Percentiles rank a stretch among this genome's conserved stretches.
Evolutionary conservation across 2,329 filamentous ascomycete species (phyloP).

Genomic region (Penicillium verrucosum): DNA sequence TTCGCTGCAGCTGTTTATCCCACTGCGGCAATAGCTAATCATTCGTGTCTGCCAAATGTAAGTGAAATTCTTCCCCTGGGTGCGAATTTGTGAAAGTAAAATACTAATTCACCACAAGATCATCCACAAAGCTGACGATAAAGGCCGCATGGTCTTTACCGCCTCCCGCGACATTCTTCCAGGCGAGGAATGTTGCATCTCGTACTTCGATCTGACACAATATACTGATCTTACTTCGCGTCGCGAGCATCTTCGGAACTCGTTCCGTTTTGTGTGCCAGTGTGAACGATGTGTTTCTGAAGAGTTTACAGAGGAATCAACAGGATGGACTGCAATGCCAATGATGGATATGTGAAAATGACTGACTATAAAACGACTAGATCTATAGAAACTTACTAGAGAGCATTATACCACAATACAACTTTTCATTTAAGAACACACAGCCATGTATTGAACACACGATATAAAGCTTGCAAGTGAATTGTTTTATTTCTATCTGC

Average conservation of each 20-base stretch:
- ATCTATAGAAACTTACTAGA: not conserved
- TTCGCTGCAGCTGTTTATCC: constrained; percentile 26
- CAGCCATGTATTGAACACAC: not conserved
- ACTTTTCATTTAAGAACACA: not conserved
- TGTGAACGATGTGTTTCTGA: constrained; percentile 28
- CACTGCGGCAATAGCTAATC: constrained; percentile 24
- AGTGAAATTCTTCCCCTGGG: not conserved
- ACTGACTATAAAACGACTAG: not conserved
- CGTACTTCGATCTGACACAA: constrained; percentile 32
- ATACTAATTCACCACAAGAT: constrained; percentile 19
- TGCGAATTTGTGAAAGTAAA: not conserved
- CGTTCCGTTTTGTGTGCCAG: constrained; percentile 30
- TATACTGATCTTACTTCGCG: constrained; percentile 19
- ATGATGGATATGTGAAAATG: constrained; percentile 10
- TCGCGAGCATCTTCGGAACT: constrained; percentile 24
- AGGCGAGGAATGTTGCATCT: constrained; percentile 35
- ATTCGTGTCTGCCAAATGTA: constrained; percentile 26
- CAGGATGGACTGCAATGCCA: constrained; percentile 22
- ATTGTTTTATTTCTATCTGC: not conserved
- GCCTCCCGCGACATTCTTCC: constrained; percentile 27
- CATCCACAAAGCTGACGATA: constrained; percentile 30
- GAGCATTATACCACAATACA: not conserved
- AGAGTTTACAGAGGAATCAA: constrained; percentile 12
- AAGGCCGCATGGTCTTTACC: constrained; percentile 32
- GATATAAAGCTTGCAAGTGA: not conserved